Percentiles rank a stretch among this genome's conserved stretches.
phyloP scores from a whole-genome alignment of 768 basidiomycete species.

The Rossbeevera mucosa region DNA sequence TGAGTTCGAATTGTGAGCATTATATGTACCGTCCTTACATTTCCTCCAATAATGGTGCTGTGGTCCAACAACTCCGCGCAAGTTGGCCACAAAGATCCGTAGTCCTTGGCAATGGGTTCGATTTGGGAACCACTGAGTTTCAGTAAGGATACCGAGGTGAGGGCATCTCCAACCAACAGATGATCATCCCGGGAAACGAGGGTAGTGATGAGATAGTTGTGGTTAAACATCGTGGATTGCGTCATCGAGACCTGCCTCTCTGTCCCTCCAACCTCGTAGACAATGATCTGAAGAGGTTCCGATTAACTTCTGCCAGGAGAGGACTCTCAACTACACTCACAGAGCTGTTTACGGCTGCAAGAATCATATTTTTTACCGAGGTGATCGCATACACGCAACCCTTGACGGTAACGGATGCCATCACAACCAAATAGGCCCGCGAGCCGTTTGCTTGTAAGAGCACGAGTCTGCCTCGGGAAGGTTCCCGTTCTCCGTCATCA shows the following conservation, averaged over 20 bases:
- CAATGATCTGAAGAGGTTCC: conserved; percentile 38
- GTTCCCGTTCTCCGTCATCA: conserved; percentile 43
- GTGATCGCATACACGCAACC: conserved; percentile 72
- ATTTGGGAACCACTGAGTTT: conserved; percentile 44
- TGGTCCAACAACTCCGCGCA: conserved; percentile 54
- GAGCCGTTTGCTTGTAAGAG: conserved; percentile 39
- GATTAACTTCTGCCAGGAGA: neutral
- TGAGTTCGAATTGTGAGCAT: conserved; percentile 9
- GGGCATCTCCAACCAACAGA: conserved; percentile 73
- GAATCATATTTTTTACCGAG: conserved; percentile 45
- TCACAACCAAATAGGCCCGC: conserved; percentile 25
- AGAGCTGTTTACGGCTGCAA: conserved; percentile 71
- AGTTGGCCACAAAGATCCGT: conserved; percentile 70
- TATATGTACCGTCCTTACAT: conserved; percentile 45
- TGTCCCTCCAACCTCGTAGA: conserved; percentile 40
- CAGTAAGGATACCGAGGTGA: conserved; percentile 73
- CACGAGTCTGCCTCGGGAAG: conserved; percentile 55
- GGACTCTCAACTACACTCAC: conserved; percentile 39
- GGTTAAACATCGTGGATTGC: conserved; percentile 61
- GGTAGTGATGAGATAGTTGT: conserved; percentile 75
- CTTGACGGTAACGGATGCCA: conserved; percentile 42
- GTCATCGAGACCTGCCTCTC: conserved; percentile 29
- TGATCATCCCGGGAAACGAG: conserved; percentile 51
- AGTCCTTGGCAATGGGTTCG: conserved; percentile 63
- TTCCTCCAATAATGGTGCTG: conserved; percentile 62